Evolutionary conservation across 2,329 filamentous ascomycete genomes (phyloP).

Genomic region (Calonectria pauciramosa): DNA sequence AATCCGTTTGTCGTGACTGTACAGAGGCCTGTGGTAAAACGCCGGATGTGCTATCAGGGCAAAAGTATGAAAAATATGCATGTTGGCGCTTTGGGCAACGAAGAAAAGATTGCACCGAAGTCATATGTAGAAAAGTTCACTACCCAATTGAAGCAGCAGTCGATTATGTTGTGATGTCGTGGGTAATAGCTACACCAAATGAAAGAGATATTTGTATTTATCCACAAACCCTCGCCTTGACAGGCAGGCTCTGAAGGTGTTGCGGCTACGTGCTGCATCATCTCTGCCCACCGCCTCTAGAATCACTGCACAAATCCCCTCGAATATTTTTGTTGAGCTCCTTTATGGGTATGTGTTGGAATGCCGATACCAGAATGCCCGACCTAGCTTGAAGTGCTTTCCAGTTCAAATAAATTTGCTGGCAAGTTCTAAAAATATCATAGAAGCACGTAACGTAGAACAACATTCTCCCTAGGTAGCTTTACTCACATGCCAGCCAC

Average conservation of each 20-base stretch:
- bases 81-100: neutral
- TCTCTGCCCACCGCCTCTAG: neutral
- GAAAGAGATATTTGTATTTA: neutral
- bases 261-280: neutral
- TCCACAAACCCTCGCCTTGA: neutral
- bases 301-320: neutral
- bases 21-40: neutral
- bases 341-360: neutral
- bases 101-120: neutral
- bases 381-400: neutral
- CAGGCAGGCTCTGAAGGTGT: neutral
- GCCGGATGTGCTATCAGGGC: neutral
- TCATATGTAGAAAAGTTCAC: neutral
- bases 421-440: neutral
- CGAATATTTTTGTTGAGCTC: neutral
- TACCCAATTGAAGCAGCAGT: neutral
- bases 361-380: neutral
- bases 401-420: neutral
- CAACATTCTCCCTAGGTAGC: neutral
- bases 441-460: neutral
- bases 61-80: neutral
- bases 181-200: neutral
- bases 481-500: neutral
- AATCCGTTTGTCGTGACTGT: neutral
- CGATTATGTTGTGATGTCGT: neutral